Evolutionary conservation across 1,139 yeast species (phyloP), one percentile per base, ranked within the genome.

Genomic region (Pichia sp.): DNA sequence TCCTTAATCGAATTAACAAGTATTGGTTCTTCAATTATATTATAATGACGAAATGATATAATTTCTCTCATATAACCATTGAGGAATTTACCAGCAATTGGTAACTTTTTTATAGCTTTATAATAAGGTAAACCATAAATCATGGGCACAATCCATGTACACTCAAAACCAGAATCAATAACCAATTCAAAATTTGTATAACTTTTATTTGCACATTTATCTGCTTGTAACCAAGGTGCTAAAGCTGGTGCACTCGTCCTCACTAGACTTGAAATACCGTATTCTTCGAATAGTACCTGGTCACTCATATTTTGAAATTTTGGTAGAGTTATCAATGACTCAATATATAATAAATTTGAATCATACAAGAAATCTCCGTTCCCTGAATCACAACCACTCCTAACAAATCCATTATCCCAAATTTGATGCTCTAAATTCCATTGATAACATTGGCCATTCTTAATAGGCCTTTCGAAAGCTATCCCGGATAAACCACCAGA

Each of bases 341-440:
- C 97, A 1, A 88, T 76, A 41, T 80, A 65, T 2, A 81, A 62
- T 36, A 84, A 64, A 34, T 77, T 74, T 2, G 74, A 63, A 18
- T 66, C 71, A 12, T 62, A 47, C 3, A 79, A 68, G 43, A 75
- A 79, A 17, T 61, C 58, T 59, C 65, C 46, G 47, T 58, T 36
- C 49, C 69, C 51, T 49, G 64, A 52, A 60, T 65, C 59, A 19
- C 65, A 65, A n/a, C 41, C 41, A 12, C 44, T 36, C 15, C 38
- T 23, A 51, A 62, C 65, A 51, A 81, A 63, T 58, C 84, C 71
- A 49, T 81, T 76, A 59, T 93, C 97, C 98, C 98, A 93, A 4
- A 93, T 74, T n/a, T 84, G 83, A 56, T 83, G 84, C 58, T 93
- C 89, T 1, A 85, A 66, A 49, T 86, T 95, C 98, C 98, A 93